Evolutionary conservation across 1,284 basidiomycete species (phyloP), one percentile per base, ranked within the genome.

Genomic region (Waitea zeae): DNA sequence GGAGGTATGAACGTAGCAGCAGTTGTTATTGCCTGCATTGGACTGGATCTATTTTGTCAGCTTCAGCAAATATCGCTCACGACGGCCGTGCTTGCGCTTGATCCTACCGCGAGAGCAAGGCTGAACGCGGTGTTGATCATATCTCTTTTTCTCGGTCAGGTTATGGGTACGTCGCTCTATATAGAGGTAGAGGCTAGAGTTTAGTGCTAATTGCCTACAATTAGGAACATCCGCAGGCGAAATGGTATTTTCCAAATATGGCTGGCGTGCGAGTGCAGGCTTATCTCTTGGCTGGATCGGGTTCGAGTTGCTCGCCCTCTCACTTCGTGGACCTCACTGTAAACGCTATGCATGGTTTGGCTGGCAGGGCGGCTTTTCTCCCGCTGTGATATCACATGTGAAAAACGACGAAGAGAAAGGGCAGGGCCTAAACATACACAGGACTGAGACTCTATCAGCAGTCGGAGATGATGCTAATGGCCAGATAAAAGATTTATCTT

Each of bases 151-250:
- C 12, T 34, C 34, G 38, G n/a, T 44, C 22, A 18, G 11, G n/a
- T 11, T 3, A 29, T 6, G 17, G n/a, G n/a, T n/a, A n/a, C n/a
- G n/a, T n/a, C n/a, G n/a, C n/a, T n/a, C n/a, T n/a, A n/a, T n/a
- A n/a, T n/a, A n/a, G n/a, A n/a, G n/a, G n/a, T n/a, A n/a, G n/a
- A n/a, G n/a, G n/a, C n/a, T n/a, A n/a, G n/a, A n/a, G n/a, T n/a
- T n/a, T n/a, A n/a, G n/a, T n/a, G n/a, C n/a, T n/a, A n/a, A n/a
- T n/a, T n/a, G n/a, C n/a, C n/a, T n/a, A n/a, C n/a, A n/a, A n/a
- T n/a, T 64, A 41, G 70, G 70, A 11, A 70, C 68, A 3, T 56
- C 67, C 0, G 61, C 56, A 3, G 61, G 69, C 26, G 62, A 65
- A 2, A 56, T 59, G 36, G 51, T 72, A 3, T 72, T 69, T 46